Evolutionary conservation across 352 stramenopile species (phyloP).

Genomic region (Globisporangium cystogenes): DNA sequence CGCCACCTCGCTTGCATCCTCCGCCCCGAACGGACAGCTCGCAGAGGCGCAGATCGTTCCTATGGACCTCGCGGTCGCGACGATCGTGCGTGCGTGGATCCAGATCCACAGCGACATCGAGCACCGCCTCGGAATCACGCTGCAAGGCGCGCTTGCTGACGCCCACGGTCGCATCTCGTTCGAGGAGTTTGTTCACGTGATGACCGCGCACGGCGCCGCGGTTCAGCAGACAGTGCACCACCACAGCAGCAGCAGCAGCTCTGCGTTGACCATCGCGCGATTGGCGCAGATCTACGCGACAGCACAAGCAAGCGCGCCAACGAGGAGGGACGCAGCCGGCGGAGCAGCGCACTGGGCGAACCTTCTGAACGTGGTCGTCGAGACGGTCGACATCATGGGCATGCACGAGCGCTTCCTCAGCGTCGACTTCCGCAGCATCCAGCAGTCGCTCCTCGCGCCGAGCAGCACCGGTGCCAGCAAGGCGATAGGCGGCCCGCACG

Average conservation of each 20-base stretch:
- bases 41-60: constrained; percentile 23
- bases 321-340: not conserved
- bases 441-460: constrained; percentile 14
- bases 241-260: constrained; percentile 1
- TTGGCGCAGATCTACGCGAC: constrained; percentile 28
- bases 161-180: constrained; percentile 20
- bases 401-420: constrained; percentile 18
- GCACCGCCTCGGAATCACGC: constrained; percentile 17
- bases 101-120: constrained; percentile 18
- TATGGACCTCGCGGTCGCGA: constrained; percentile 25
- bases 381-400: constrained; percentile 32
- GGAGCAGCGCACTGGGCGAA: constrained; percentile 17
- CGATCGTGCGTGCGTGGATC: constrained; percentile 28
- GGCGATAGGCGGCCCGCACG: constrained; percentile 5
- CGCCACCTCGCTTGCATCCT: not conserved
- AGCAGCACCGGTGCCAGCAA: not conserved
- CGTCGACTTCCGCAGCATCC: constrained; percentile 33
- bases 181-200: constrained; percentile 31
- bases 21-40: constrained; percentile 23
- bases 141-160: constrained; percentile 16
- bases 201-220: constrained; percentile 10
- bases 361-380: constrained; percentile 16
- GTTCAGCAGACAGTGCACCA: not conserved
- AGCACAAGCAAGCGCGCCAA: not conserved
- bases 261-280: constrained; percentile 9